Conservation (phyloP, 768 basidiomycete species). For the Phallus indusiatus region DNA sequence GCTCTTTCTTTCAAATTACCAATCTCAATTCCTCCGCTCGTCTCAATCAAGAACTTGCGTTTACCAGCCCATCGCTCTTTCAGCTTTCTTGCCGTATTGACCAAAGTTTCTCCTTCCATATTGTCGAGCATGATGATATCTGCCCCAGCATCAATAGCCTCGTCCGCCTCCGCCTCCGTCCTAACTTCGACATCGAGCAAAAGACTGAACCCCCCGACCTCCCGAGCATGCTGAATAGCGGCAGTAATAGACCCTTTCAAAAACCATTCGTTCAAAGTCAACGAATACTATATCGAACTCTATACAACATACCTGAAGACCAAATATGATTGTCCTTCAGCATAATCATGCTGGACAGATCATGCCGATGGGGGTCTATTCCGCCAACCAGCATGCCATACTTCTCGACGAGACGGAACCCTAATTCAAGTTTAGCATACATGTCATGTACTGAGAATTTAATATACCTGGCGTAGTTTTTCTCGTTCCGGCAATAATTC, state of each 20-base stretch:
- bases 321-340: conserved; percentile 99
- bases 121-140: conserved; percentile 96
- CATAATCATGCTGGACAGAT: conserved; percentile 99
- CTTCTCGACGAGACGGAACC: conserved; percentile 95
- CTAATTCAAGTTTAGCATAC: conserved; percentile 23
- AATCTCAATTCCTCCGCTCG: conserved; percentile 92
- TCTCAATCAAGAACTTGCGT: conserved; percentile 83
- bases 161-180: conserved; percentile 83
- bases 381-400: conserved; percentile 98
- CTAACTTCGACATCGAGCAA: conserved; percentile 91
- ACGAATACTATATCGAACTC: conserved; percentile 3
- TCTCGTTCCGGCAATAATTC: conserved; percentile 87
- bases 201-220: conserved; percentile 85
- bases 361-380: conserved; percentile 89
- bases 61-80: conserved; percentile 74
- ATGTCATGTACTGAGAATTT: background rate
- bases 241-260: conserved; percentile 76
- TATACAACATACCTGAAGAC: conserved; percentile 62
- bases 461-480: conserved; percentile 85
- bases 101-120: conserved; percentile 69
- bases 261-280: background rate
- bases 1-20: conserved; percentile 70
- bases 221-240: conserved; percentile 77
- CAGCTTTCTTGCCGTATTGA: conserved; percentile 55
- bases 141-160: conserved; percentile 94